These are phyloP conservation scores for Rosellinia necatrix DNA, from an alignment of 2,329 filamentous ascomycete genomes.

Conservation along the genomic window DNA sequence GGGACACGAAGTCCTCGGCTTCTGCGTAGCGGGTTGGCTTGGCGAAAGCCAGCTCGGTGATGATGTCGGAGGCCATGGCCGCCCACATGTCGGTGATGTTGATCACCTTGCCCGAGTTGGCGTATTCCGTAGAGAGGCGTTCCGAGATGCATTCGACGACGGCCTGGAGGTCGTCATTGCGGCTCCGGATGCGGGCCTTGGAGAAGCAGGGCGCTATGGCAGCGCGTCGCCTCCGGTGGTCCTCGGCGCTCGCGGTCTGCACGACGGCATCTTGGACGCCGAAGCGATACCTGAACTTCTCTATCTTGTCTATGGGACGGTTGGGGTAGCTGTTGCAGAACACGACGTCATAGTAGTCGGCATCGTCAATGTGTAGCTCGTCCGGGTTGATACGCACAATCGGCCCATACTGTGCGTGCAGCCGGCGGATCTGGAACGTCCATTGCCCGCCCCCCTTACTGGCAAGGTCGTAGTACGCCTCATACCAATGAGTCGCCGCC, in stretches of 20 bases:
- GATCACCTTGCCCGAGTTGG: not conserved
- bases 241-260: not conserved
- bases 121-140: not conserved
- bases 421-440: not conserved
- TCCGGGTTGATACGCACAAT: slow-evolving; percentile 6
- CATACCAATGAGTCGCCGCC: slow-evolving; percentile 16
- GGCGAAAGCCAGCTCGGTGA: slow-evolving; percentile 1
- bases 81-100: not conserved
- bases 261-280: not conserved
- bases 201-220: slow-evolving; percentile 10
- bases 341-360: not conserved
- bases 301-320: not conserved
- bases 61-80: not conserved
- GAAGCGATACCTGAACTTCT: not conserved
- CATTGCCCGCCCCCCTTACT: slow-evolving; percentile 13
- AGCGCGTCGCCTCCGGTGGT: not conserved
- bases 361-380: slow-evolving; percentile 7
- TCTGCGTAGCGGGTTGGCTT: not conserved
- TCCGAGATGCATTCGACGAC: not conserved
- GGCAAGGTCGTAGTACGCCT: slow-evolving; percentile 18
- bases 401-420: slow-evolving; percentile 17
- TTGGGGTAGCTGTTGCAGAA: not conserved
- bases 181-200: not conserved
- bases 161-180: not conserved
- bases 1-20: not conserved